Evolutionary conservation across 192 early-diverging fungal genomes (phyloP), one percentile per base, ranked within the genome.

Genomic region (Entomortierella chlamydospora): DNA sequence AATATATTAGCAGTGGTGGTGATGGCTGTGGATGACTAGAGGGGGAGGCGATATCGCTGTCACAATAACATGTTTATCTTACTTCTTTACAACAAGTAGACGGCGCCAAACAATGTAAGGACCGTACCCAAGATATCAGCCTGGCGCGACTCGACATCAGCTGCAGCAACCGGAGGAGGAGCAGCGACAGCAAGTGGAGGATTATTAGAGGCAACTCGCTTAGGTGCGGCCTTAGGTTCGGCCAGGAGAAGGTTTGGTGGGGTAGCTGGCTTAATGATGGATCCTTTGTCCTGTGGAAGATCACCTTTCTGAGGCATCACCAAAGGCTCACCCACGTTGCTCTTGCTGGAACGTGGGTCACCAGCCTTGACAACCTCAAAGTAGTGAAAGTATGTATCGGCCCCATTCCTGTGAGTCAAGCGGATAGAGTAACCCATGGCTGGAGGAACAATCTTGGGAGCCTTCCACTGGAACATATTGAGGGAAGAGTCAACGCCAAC

Each of bases 361-460:
- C 76, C 76, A 6, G 67, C 67, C 31, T 22, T 23, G 57, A 50
- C 63, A 22, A 79, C 10, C 33, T 79, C 76, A 79, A 79, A 79
- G 57, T 79, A 79, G 26, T 79, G 76, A 23, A 68, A 79, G 43
- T 79, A 79, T 0, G 76, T 70, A 25, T 79, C 76, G 13, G 70
- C 8, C 2, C 54, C 37, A 2, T 45, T 51, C 12, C 43, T 52
- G 29, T 79, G 68, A 13, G 42, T 22, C 0, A 79, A 10, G n/a
- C 76, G 76, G 49, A 79, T 70, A 3, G 76, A 51, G 31, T 79
- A 79, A 43, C 70, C 76, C 30, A 47, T 65, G 7, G 57, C 76
- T 15, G 76, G 76, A 2, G 50, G 0, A 20, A 79, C 25, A 1
- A 56, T 66, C 0, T 47, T 52, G 22, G 76, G 76, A 2, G 70